A percentile compares a stretch with the other conserved stretches of the same genome.
These are phyloP conservation scores for Trichopus zeylanicus DNA, from an alignment of 116 monocot genomes.

Conservation along the genomic window DNA sequence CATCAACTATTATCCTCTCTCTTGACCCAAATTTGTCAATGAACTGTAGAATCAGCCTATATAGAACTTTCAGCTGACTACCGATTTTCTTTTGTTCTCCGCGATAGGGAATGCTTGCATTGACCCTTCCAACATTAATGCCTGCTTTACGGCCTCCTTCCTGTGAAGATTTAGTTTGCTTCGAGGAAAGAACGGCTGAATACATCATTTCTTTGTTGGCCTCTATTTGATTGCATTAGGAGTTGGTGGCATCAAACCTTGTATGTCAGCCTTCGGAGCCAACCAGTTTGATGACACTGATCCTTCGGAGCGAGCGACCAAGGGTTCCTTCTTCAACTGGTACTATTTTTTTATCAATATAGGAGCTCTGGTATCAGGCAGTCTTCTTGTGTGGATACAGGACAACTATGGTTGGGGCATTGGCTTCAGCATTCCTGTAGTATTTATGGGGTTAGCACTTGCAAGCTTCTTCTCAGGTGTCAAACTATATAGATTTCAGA, in stretches of 20 bases:
- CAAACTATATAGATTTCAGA: slow-evolving; percentile 32
- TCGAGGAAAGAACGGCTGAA: slow-evolving; percentile 22
- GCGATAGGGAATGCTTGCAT: slow-evolving; percentile 34
- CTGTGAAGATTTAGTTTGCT: slow-evolving; percentile 27
- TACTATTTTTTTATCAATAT: slow-evolving; percentile 48
- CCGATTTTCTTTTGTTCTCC: too few relatives aligned
- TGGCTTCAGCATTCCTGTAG: slow-evolving; percentile 36
- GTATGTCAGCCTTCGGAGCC: slow-evolving; percentile 44
- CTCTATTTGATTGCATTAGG: slow-evolving; percentile 51
- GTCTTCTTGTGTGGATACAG: slow-evolving; percentile 37
- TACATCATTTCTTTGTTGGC: slow-evolving; percentile 34
- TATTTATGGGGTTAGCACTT: slow-evolving; percentile 38
- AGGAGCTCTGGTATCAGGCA: slow-evolving; percentile 39
- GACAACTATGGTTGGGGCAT: slow-evolving; percentile 45
- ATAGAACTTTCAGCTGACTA: too few relatives aligned
- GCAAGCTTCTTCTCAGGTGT: slow-evolving; percentile 28
- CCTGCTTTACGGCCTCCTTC: slow-evolving; percentile 27
- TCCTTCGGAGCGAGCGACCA: slow-evolving; percentile 25
- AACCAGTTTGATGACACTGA: slow-evolving; percentile 55
- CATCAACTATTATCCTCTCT: too few relatives aligned
- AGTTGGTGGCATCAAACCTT: slow-evolving; percentile 52
- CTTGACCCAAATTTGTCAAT: too few relatives aligned
- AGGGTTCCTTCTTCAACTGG: slow-evolving; percentile 58
- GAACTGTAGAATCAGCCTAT: too few relatives aligned
- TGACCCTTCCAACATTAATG: slow-evolving; percentile 39